A percentile compares a stretch with the other conserved stretches of the same genome.
Evolutionary conservation across 768 basidiomycete genomes (phyloP).

Genomic region (Udeniomyces megalosporus): DNA sequence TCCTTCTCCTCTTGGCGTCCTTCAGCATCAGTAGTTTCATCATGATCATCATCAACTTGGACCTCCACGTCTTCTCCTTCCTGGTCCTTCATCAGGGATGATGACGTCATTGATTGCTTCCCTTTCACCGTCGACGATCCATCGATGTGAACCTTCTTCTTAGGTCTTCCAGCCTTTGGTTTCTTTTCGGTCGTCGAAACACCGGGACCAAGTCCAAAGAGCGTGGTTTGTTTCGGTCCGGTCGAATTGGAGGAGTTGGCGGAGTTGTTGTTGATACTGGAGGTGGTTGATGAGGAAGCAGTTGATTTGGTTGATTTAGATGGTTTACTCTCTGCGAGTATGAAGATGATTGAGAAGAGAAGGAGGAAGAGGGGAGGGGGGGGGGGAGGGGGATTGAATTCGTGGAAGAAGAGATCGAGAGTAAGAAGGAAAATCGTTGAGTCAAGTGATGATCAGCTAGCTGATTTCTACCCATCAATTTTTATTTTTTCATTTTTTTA

Average conservation of each 20-base stretch:
- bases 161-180: neutral
- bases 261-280: slow-evolving; percentile 19
- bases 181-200: neutral
- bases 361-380: neutral
- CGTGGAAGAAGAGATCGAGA: neutral
- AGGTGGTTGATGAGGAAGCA: neutral
- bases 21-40: neutral
- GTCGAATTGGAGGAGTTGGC: slow-evolving; percentile 33
- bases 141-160: no score
- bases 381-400: neutral
- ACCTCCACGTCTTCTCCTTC: neutral
- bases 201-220: slow-evolving; percentile 39
- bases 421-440: neutral
- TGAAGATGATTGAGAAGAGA: neutral
- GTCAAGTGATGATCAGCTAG: neutral
- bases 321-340: neutral
- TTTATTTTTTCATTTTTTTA: no score
- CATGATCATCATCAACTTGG: neutral
- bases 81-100: neutral
- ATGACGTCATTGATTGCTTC: no score
- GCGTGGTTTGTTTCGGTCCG: slow-evolving; percentile 39
- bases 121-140: no score
- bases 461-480: no score
- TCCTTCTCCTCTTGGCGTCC: slow-evolving; percentile 4
- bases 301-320: neutral